Percentiles rank a stretch among this genome's conserved stretches.
phyloP scores from a whole-genome alignment of 1,284 basidiomycete genomes.

The Cryptococcus maquisensis region DNA sequence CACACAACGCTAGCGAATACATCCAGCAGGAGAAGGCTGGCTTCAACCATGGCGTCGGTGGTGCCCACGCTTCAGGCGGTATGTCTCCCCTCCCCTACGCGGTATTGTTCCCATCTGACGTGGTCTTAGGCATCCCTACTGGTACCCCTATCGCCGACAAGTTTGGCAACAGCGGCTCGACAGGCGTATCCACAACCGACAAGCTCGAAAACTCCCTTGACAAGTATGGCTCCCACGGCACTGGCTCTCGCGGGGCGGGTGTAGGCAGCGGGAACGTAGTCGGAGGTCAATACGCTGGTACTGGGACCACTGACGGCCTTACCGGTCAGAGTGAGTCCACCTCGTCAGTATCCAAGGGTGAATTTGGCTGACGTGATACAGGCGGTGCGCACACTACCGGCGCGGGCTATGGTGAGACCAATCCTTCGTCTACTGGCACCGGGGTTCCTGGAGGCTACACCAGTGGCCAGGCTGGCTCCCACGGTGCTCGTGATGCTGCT shows the following conservation, averaged over 20 bases:
- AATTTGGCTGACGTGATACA: background rate
- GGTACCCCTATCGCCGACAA: conserved; percentile 32
- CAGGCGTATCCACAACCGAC: conserved; percentile 9
- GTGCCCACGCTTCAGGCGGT: conserved; percentile 33
- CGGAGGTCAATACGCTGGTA: conserved; percentile 29
- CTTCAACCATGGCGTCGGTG: conserved; percentile 33
- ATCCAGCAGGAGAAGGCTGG: conserved; percentile 29
- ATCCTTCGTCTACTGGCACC: background rate
- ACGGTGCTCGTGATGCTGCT: conserved; percentile 16
- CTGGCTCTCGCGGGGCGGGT: background rate
- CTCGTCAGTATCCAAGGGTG: no score
- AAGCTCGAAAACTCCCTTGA: conserved; percentile 23
- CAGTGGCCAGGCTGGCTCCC: background rate
- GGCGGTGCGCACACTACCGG: conserved; percentile 19
- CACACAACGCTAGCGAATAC: conserved; percentile 8
- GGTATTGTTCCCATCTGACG: background rate
- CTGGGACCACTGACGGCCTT: conserved; percentile 25
- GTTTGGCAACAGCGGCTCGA: conserved; percentile 16
- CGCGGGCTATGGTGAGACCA: background rate
- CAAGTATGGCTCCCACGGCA: conserved; percentile 3
- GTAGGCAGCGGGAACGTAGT: conserved; percentile 12
- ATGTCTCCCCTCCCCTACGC: background rate
- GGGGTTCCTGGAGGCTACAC: background rate
- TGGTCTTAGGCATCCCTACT: conserved; percentile 10
- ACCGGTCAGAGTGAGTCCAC: conserved; percentile 38